Conservation (phyloP, 331 rosid species). For the Acacia concinna region DNA sequence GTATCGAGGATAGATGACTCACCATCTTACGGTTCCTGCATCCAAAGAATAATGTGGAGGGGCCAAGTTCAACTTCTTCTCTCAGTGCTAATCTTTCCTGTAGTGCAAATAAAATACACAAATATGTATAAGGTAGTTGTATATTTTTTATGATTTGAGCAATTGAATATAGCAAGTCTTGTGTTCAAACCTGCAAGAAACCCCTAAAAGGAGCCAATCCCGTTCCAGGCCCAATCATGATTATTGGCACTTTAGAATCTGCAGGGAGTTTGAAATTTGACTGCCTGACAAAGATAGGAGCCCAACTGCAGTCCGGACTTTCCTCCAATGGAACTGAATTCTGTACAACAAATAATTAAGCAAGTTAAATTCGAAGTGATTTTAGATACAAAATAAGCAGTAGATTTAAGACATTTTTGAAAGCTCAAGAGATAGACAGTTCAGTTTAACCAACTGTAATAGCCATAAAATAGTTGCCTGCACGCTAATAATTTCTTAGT, state of each 20-base stretch:
- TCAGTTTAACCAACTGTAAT: neutral
- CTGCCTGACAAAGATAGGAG: conserved; percentile 89
- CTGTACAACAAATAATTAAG: conserved; percentile 43
- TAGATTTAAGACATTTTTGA: neutral
- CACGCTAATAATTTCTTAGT: conserved; percentile 10
- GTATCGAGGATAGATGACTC: conserved; percentile 31
- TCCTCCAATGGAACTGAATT: conserved; percentile 70
- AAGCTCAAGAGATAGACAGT: neutral
- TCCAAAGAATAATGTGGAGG: conserved; percentile 80
- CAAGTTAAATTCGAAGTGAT: neutral
- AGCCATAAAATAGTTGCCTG: neutral
- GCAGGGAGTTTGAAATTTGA: conserved; percentile 92
- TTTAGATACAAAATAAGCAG: neutral
- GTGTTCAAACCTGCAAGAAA: conserved; percentile 82
- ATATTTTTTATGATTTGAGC: conserved; percentile 9
- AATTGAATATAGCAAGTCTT: conserved; percentile 29
- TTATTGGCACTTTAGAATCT: conserved; percentile 71
- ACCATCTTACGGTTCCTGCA: conserved; percentile 92
- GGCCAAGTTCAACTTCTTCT: conserved; percentile 83
- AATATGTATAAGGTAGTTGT: neutral
- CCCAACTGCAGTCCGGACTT: conserved; percentile 82
- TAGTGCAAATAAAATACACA: conserved; percentile 22
- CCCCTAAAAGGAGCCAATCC: conserved; percentile 99
- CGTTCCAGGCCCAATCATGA: conserved; percentile 99
- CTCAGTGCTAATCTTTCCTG: conserved; percentile 91